Base-by-base conservation (phyloP, 441 rosid genomes). In the Capsella rubella region DNA sequence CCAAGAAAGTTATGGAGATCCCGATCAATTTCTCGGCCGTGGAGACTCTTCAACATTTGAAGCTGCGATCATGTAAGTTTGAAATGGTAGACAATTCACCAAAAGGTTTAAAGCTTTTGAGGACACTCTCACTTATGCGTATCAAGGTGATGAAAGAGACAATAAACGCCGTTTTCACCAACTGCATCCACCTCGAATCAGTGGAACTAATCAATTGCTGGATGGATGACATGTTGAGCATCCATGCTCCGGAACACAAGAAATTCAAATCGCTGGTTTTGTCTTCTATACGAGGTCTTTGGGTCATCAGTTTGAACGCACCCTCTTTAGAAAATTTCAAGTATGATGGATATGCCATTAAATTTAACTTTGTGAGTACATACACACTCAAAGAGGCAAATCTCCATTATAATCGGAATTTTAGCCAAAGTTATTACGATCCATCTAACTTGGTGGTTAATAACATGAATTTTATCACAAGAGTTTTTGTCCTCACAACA, bases 101-200 rank as follows among this genome's bases (percentile, higher is more conserved):
- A 21, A 21, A 21, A 21, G 25, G 25, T 21, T 21, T 21, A 21
- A 21, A 21, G 25, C 25, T 21, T 21, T 49, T 74, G 61, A 58
- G 9, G 35, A 39, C 54, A 40, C 61, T 74, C 8, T 14, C 37
- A 6, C 61, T 74, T 8, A 58, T 31, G 67, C 39, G 25, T 25
- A 18, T 43, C 0, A 7, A 47, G 0, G 15, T 66, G 6, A 39
- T 34, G 15, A 7, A 31, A 29, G 18, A 39, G 4, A 49, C 32
- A 53, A 14, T 74, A 58, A 5, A 49, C 31, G 54, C 67, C 13
- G 31, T 74, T 5, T 66, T 74, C 21, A 50, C 14, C 8, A 39
- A 58, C 8, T 66, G 72, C 21, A 29, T 74, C 42, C 5, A 66
- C n/a, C 61, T 74, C 3, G 61, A 67, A 29, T 5, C 61, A 1